Base-by-base conservation (phyloP, 768 basidiomycete species). In the Boletales sp. region DNA sequence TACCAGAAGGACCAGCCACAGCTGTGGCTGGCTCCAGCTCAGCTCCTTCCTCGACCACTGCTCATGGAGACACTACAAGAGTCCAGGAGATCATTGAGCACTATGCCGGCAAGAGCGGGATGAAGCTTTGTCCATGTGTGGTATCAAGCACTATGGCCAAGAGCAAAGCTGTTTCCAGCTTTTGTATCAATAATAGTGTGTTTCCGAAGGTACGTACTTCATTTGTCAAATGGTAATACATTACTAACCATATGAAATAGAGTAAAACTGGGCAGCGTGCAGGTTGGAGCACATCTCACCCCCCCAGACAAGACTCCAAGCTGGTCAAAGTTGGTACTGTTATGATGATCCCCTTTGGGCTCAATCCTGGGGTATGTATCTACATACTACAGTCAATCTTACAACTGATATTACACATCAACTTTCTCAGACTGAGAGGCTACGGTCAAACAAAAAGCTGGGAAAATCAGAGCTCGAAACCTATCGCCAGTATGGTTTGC, bases 251-350 rank as follows among this genome's bases (percentile, higher is more conserved):
- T 32, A 29, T 10, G 18, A 31, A 43, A 17, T 43, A 30, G 29
- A 32, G 29, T 32, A 29, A 38, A n/a, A 15, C 18, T 50, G 17
- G 39, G n/a, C 30, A 5, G n/a, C n/a, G n/a, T n/a, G n/a, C n/a
- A n/a, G n/a, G 5, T 32, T 5, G 5, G 31, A 32, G 5, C 5
- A 5, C 49, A 32, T 24, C 19, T 40, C 43, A 4, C 13, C 15
- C 35, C 35, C 9, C 35, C 2, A 36, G 1, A 36, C 45, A 47
- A 34, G 47, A 52, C 5, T 32, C 13, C 14, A 31, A 21, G 30
- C 46, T n/a, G 2, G 19, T 54, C 19, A 54, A 46, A 39, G 45
- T 54, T 14, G 40, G 48, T 5, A 13, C 13, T 3, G 21, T 54
- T 0, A 15, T 50, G 34, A 54, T 54, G 48, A 37, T 49, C 17